These are phyloP conservation scores for Rhynchosporium secalis DNA, from an alignment of 2,329 filamentous ascomycete species.

Conservation along the genomic window DNA sequence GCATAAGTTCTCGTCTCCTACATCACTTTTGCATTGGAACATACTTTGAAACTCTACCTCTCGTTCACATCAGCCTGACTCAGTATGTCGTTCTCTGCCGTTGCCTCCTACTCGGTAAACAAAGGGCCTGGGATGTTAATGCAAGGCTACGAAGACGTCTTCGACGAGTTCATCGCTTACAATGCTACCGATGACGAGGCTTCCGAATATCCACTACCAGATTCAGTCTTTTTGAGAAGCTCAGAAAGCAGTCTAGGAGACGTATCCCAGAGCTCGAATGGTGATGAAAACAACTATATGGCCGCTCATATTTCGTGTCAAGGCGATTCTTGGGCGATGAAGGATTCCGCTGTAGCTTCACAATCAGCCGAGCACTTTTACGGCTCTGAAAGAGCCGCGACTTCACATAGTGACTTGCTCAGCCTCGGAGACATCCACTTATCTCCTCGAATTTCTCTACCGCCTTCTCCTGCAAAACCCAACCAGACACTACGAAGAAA, in stretches of 20 bases:
- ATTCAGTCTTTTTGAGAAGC: constrained; percentile 50
- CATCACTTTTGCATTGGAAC: constrained; percentile 15
- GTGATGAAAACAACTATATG: constrained; percentile 23
- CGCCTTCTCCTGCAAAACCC: constrained; percentile 31
- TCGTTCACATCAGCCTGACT: constrained; percentile 14
- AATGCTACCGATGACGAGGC: constrained; percentile 48
- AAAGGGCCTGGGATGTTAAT: constrained; percentile 54
- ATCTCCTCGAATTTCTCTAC: constrained; percentile 34
- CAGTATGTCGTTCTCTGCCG: constrained; percentile 34
- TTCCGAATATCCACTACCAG: constrained; percentile 46
- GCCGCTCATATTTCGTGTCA: constrained; percentile 21
- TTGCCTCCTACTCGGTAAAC: constrained; percentile 42
- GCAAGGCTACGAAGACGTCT: constrained; percentile 53
- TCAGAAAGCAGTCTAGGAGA: constrained; percentile 36
- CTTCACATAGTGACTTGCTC: constrained; percentile 39
- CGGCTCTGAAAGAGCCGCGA: constrained; percentile 36
- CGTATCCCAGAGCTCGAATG: constrained; percentile 26
- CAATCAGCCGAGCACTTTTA: constrained; percentile 33
- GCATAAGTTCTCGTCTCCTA: constrained; percentile 29
- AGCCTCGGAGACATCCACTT: constrained; percentile 37
- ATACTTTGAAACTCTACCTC: constrained; percentile 17
- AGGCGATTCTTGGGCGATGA: constrained; percentile 25
- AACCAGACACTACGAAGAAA: constrained; percentile 27
- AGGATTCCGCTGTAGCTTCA: constrained; percentile 25
- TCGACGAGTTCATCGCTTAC: constrained; percentile 63